Evolutionary conservation across 176 grass and related monocot genomes (phyloP).

Genomic region (Oryza glaberrima): DNA sequence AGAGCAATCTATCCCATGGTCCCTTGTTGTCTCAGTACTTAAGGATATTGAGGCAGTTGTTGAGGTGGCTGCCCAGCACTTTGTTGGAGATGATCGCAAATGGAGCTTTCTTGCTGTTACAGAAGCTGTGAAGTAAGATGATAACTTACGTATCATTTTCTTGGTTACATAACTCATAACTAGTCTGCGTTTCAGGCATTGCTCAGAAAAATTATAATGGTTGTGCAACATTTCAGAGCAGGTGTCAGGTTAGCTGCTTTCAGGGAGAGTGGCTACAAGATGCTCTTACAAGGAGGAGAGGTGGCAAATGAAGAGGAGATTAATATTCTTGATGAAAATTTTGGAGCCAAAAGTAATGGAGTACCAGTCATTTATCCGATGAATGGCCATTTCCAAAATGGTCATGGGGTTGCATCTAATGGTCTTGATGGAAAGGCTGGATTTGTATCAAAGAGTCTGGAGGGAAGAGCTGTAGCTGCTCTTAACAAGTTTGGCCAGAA

Average conservation of each 20-base stretch:
- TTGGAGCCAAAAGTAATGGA: conserved; percentile 45
- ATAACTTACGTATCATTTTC: conserved; percentile 24
- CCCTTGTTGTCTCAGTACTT: conserved; percentile 77
- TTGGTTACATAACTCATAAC: conserved; percentile 33
- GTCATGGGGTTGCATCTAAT: conserved; percentile 37
- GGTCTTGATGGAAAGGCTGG: conserved; percentile 53
- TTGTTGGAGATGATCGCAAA: conserved; percentile 82
- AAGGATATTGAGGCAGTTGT: conserved; percentile 94
- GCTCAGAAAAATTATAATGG: conserved; percentile 28
- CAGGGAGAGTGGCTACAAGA: conserved; percentile 83
- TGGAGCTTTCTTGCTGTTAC: conserved; percentile 86
- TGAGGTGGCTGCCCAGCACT: conserved; percentile 86
- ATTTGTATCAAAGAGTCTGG: conserved; percentile 65
- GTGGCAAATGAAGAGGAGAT: conserved; percentile 59
- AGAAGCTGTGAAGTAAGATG: conserved; percentile 85
- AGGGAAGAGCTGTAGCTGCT: conserved; percentile 88
- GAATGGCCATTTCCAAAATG: conserved; percentile 54
- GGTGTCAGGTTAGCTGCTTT: conserved; percentile 86
- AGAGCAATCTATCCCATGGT: conserved; percentile 68
- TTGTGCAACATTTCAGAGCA: conserved; percentile 52
- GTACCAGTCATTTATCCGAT: conserved; percentile 36
- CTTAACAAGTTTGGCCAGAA: conserved; percentile 91
- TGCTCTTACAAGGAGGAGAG: conserved; percentile 98
- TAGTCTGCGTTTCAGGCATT: not conserved
- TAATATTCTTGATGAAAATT: conserved; percentile 44